These are phyloP conservation scores for Hygrocybe punicea DNA, from an alignment of 768 basidiomycete genomes.

Conservation along the genomic window DNA sequence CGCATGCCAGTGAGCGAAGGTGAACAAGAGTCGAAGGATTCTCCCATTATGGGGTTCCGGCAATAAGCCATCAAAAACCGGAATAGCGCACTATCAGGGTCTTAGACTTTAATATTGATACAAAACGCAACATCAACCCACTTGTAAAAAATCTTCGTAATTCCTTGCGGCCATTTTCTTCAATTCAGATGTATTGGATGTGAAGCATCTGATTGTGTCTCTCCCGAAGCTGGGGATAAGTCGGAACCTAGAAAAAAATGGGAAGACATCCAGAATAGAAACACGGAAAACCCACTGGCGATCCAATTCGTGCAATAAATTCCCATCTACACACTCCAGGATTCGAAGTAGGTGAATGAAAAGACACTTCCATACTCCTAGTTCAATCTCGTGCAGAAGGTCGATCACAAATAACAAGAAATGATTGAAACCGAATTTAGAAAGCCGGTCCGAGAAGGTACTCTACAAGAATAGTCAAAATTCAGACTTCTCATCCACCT, in stretches of 20 bases:
- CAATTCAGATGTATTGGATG: conserved; percentile 30
- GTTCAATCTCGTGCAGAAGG: neutral
- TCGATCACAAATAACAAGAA: conserved; percentile 7
- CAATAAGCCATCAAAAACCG: conserved; percentile 6
- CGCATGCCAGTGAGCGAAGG: neutral
- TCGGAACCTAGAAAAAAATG: conserved; percentile 19
- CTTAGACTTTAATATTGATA: neutral
- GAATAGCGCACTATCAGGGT: conserved; percentile 1
- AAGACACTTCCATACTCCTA: conserved; percentile 1
- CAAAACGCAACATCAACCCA: neutral
- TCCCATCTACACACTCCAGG: neutral
- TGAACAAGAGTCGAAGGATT: neutral
- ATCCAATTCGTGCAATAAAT: conserved; percentile 19
- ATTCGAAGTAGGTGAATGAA: conserved; percentile 8
- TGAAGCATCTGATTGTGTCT: conserved; percentile 30
- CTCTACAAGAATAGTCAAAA: neutral
- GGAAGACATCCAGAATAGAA: neutral
- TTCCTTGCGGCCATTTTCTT: conserved; percentile 34
- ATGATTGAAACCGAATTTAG: neutral
- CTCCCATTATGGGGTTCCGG: conserved; percentile 1
- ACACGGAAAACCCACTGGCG: conserved; percentile 6
- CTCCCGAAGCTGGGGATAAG: conserved; percentile 24
- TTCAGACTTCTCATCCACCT: neutral
- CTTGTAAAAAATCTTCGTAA: conserved; percentile 42
- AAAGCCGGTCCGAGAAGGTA: conserved; percentile 6